phyloP scores from a whole-genome alignment of 352 stramenopile genomes.

The Blastocystis sp. region DNA sequence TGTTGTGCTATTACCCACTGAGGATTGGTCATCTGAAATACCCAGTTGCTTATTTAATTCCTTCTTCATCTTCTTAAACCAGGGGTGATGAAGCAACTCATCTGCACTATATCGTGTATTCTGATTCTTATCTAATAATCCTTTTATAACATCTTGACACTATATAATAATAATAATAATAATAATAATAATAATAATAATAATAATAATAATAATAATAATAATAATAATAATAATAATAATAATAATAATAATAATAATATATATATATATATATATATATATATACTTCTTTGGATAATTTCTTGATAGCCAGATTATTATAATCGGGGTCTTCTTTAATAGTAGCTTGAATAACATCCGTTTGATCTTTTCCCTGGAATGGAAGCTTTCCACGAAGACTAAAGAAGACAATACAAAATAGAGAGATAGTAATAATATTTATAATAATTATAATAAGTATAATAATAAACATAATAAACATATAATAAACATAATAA shows the following conservation, averaged over 20 bases:
- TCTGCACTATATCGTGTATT: constrained; percentile 53
- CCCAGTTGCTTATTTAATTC: constrained; percentile 34
- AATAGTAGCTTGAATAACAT: constrained; percentile 71
- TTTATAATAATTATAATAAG: too few species aligned
- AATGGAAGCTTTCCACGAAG: constrained; percentile 65
- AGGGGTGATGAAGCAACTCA: constrained; percentile 59
- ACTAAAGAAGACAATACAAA: neutral
- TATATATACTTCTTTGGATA: constrained; percentile 38
- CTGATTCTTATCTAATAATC: constrained; percentile 47
- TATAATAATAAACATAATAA: too few species aligned
- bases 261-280: neutral
- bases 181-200: neutral
- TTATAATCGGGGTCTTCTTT: constrained; percentile 60
- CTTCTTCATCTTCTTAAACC: constrained; percentile 47
- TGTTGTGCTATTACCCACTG: too few species aligned
- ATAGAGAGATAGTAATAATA: too few species aligned
- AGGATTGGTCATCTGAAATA: too few species aligned
- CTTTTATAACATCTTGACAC: constrained; percentile 39
- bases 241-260: neutral
- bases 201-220: neutral
- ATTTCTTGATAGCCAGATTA: constrained; percentile 40
- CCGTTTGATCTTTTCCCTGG: constrained; percentile 64
- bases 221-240: neutral
- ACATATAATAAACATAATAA: too few species aligned
- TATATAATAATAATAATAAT: constrained; percentile 2